These are phyloP conservation scores for Curvularia lunata DNA, from an alignment of 2,329 filamentous ascomycete genomes.

Conservation along the genomic window DNA sequence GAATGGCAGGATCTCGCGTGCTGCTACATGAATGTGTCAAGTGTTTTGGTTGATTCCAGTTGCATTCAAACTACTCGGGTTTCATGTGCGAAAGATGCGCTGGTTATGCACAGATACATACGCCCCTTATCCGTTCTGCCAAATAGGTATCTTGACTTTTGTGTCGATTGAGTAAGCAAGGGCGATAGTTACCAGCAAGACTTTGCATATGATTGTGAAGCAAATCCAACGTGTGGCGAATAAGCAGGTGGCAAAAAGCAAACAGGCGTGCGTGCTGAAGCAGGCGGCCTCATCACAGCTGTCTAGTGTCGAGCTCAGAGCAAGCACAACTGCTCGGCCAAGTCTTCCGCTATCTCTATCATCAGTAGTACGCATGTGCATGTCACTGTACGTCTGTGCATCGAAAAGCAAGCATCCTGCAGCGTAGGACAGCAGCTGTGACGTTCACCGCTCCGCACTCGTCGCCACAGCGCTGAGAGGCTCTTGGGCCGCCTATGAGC, in stretches of 20 bases:
- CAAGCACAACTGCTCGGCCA: constrained; percentile 4
- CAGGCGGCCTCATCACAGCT: background rate
- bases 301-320: background rate
- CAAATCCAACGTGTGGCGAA: background rate
- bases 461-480: constrained; percentile 23
- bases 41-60: background rate
- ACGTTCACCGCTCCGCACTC: constrained; percentile 39
- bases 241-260: constrained; percentile 1
- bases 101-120: background rate
- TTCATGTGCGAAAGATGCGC: background rate
- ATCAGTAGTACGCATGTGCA: background rate
- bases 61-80: background rate
- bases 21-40: background rate
- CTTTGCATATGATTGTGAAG: background rate
- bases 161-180: background rate
- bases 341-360: constrained; percentile 6
- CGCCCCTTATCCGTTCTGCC: background rate
- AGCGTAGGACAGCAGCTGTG: constrained; percentile 14
- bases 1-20: background rate
- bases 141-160: background rate
- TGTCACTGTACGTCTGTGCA: constrained; percentile 16
- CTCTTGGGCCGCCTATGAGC: constrained; percentile 10
- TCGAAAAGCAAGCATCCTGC: constrained; percentile 14
- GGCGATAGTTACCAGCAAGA: background rate
- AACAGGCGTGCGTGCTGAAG: background rate